These are phyloP conservation scores for Gossypium raimondii DNA, from an alignment of 345 rosid genomes.

Conservation along the genomic window DNA sequence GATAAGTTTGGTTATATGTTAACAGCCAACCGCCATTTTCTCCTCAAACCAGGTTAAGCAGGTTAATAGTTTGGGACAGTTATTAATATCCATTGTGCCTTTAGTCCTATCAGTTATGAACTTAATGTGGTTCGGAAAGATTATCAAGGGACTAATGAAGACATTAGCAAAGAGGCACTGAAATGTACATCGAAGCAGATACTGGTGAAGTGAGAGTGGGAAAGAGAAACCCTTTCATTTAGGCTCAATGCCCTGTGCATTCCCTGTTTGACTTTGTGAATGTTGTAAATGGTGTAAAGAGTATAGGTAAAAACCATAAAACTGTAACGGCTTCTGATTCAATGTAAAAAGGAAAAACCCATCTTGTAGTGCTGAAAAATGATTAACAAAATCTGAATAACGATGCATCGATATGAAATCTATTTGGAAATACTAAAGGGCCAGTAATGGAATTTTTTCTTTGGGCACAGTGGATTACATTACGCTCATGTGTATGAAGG, in stretches of 20 bases:
- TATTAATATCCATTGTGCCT: conserved; percentile 35
- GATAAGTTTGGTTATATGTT: not conserved
- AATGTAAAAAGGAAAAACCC: no score
- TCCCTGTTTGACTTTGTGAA: not conserved
- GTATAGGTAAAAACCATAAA: no score
- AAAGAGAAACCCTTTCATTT: not conserved
- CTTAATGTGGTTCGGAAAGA: conserved; percentile 57
- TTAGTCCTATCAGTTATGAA: conserved; percentile 40
- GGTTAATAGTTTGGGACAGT: conserved; percentile 30
- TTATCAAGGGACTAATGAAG: conserved; percentile 50
- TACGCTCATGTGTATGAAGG: no score
- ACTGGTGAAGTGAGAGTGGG: not conserved
- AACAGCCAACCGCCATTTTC: not conserved
- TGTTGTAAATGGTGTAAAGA: not conserved
- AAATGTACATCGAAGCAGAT: conserved; percentile 2
- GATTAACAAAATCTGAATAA: no score
- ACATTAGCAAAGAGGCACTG: conserved; percentile 49
- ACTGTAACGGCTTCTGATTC: no score
- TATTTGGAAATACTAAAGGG: no score
- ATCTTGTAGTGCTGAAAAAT: no score
- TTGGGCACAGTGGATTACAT: no score
- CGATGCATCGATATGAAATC: no score
- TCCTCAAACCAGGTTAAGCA: conserved; percentile 37
- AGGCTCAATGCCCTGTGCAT: conserved; percentile 8
- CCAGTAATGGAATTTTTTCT: no score